phyloP scores from a whole-genome alignment of 345 rosid genomes.

The Fremontodendron californicum region DNA sequence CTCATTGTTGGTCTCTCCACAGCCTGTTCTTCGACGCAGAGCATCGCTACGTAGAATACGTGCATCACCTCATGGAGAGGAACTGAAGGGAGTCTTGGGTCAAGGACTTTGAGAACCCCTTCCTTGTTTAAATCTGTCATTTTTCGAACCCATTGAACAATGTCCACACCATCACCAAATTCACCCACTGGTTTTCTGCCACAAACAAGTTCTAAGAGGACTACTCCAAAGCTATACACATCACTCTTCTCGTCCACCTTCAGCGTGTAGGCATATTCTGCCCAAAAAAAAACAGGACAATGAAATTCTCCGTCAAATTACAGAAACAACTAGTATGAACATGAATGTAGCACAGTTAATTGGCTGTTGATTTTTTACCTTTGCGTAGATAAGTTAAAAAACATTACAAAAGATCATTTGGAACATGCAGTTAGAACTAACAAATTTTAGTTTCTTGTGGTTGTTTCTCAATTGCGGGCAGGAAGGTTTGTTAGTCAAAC shows the following conservation, averaged over 20 bases:
- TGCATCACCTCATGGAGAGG: slow-evolving; percentile 87
- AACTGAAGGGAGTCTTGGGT: slow-evolving; percentile 76
- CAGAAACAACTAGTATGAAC: not conserved
- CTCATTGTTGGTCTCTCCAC: slow-evolving; percentile 96
- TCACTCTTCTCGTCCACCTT: slow-evolving; percentile 99
- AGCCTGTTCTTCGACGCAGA: slow-evolving; percentile 95
- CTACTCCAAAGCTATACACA: slow-evolving; percentile 97
- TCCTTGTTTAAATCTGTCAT: slow-evolving; percentile 89
- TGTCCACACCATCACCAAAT: slow-evolving; percentile 96
- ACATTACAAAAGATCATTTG: not conserved
- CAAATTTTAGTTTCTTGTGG: not conserved
- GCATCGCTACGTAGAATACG: slow-evolving; percentile 91
- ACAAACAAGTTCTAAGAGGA: slow-evolving; percentile 69
- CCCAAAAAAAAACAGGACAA: slow-evolving; percentile 17
- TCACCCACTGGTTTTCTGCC: slow-evolving; percentile 96
- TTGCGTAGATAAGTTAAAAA: not conserved
- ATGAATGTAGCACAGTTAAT: not conserved
- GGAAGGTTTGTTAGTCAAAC: slow-evolving; percentile 9
- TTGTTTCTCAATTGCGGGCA: not conserved
- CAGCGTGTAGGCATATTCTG: slow-evolving; percentile 93
- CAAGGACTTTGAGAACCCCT: slow-evolving; percentile 70
- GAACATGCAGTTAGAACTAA: slow-evolving; percentile 3
- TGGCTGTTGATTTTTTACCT: not conserved
- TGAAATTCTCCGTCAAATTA: slow-evolving; percentile 10
- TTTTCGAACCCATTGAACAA: slow-evolving; percentile 93